These are phyloP conservation scores for Arthrocladium fulminans DNA, from an alignment of 2,329 filamentous ascomycete genomes.

Conservation along the genomic window DNA sequence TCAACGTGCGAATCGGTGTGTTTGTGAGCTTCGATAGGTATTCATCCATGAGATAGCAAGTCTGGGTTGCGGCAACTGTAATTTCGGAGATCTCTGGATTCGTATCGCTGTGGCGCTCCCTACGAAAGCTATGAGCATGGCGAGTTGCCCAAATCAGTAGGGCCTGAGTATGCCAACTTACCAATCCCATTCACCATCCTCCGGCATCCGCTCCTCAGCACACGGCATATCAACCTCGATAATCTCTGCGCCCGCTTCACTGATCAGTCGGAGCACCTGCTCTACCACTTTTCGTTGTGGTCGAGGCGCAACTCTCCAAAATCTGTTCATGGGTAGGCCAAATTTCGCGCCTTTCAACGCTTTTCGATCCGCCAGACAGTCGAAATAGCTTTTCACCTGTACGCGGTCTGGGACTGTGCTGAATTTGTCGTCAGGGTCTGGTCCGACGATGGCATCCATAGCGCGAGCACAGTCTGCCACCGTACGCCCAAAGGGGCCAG, in stretches of 20 bases:
- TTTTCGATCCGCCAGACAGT: slow-evolving; percentile 46
- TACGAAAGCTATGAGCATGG: not conserved
- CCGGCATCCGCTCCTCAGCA: slow-evolving; percentile 24
- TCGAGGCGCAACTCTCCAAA: slow-evolving; percentile 48
- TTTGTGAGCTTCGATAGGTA: slow-evolving; percentile 58
- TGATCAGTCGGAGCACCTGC: slow-evolving; percentile 44
- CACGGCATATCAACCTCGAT: slow-evolving; percentile 33
- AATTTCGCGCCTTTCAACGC: slow-evolving; percentile 55
- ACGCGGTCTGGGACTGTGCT: slow-evolving; percentile 49
- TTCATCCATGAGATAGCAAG: slow-evolving; percentile 56
- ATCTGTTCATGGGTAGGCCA: slow-evolving; percentile 62
- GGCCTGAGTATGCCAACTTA: slow-evolving; percentile 8
- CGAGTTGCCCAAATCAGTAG: too few species aligned
- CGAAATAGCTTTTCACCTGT: slow-evolving; percentile 48
- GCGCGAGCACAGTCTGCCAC: slow-evolving; percentile 18
- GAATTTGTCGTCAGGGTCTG: slow-evolving; percentile 50
- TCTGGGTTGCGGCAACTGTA: slow-evolving; percentile 62
- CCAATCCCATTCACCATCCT: slow-evolving; percentile 27
- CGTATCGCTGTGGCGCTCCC: slow-evolving; percentile 59
- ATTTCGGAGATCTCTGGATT: slow-evolving; percentile 41
- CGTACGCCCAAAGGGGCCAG: slow-evolving; percentile 28
- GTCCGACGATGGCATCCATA: slow-evolving; percentile 17
- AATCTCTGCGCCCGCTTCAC: slow-evolving; percentile 55
- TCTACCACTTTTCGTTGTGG: slow-evolving; percentile 33
- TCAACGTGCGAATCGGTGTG: slow-evolving; percentile 50